A percentile compares a stretch with the other conserved stretches of the same genome.
Conservation (phyloP, 768 basidiomycete genomes). For the Xerocomus potaroensis region DNA sequence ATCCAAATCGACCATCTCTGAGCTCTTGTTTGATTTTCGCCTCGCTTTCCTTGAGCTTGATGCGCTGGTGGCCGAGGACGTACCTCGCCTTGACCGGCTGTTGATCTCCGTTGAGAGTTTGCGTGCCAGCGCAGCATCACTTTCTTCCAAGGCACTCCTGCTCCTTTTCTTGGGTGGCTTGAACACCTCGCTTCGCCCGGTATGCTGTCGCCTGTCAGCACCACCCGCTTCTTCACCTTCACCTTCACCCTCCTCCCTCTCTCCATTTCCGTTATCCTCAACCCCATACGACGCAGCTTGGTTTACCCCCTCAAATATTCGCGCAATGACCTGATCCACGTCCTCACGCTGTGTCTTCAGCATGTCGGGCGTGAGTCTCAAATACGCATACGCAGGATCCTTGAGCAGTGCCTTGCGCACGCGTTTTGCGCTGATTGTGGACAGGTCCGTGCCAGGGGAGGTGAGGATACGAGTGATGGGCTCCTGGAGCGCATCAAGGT, state of each 20-base stretch:
- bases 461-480: constrained; percentile 66
- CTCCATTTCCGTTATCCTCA: constrained; percentile 27
- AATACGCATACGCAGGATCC: constrained; percentile 31
- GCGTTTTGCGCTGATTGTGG: constrained; percentile 82
- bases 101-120: constrained; percentile 70
- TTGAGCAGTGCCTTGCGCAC: constrained; percentile 73
- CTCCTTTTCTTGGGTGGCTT: constrained; percentile 39
- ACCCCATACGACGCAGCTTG: constrained; percentile 23
- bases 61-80: constrained; percentile 32
- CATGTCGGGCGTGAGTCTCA: constrained; percentile 49
- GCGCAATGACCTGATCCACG: constrained; percentile 65
- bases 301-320: constrained; percentile 60
- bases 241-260: neutral
- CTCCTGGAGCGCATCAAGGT: constrained; percentile 52
- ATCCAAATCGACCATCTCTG: constrained; percentile 45
- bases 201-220: constrained; percentile 2
- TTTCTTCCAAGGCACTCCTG: constrained; percentile 49
- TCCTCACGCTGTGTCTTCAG: constrained; percentile 64
- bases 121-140: constrained; percentile 68
- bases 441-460: constrained; percentile 72
- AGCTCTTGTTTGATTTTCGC: constrained; percentile 48
- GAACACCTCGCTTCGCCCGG: constrained; percentile 16
- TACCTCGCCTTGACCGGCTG: constrained; percentile 49
- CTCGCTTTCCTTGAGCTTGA: constrained; percentile 44
- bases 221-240: constrained; percentile 21